Base-by-base conservation (phyloP, 345 rosid genomes). In the Erysimum cheiranthoides region DNA sequence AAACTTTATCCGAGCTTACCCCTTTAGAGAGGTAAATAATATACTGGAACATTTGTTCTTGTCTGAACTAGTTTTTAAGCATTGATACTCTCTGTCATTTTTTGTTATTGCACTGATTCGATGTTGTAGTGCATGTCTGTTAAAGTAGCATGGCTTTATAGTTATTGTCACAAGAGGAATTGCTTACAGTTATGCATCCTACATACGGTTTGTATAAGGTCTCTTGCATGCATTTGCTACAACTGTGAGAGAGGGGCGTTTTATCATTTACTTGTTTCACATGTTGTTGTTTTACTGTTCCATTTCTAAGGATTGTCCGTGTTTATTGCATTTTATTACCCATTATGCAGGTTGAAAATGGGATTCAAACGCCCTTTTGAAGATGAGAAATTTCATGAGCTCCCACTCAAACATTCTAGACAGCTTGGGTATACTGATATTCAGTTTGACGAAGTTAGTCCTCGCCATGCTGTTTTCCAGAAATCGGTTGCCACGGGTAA, bases 301-400 rank as follows among this genome's bases (percentile, higher is more conserved):
- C 11, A 5, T 70, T 66, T 9, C 4, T 56, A 8, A 60, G 27
- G 16, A 21, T 54, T 42, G 30, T 53, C 6, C 1, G 21, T 43
- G 21, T 80, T 39, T 51, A 18, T 17, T 16, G n/a, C 13, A 4
- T 54, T 54, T 30, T 9, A 10, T 51, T 10, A n/a, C 10, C 21
- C n/a, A 8, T 45, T 10, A 9, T 64, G 58, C 75, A 83, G 80
- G 31, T 80, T 32, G 42, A 43, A 68, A 56, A 84, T 85, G 90
- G 84, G 83, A 73, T 83, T 77, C 18, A 87, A 87, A 53, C 79
- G 90, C 27, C 85, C 88, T 70, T 87, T 78, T 39, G 73, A 76
- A 53, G 85, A 82, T 67, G 87, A 85, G 45, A 83, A 78, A 49
- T 77, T 79, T 34, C 76, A 74, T 35, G 88, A 80, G 73, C 78